Base-by-base conservation (phyloP, 2,329 filamentous ascomycete genomes). In the Ophiocordyceps robertsii region DNA sequence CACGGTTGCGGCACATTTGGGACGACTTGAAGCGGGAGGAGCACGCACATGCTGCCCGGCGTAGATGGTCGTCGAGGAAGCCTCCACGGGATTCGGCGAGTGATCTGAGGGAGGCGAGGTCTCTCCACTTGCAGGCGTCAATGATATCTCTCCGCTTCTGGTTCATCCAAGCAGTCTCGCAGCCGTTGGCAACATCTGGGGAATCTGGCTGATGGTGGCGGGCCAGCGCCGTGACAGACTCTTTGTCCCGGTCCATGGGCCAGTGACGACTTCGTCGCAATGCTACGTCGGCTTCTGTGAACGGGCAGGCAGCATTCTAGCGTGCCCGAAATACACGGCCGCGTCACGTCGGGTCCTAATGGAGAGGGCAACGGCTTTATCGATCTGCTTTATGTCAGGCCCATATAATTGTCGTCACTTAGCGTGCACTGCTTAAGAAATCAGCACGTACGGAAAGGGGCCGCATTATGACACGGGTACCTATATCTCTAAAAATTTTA, bases 21-120 rank as follows among this genome's bases (percentile, higher is more conserved):
- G 35, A 39, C 39, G 35, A 41, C 38, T 40, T 37, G 21, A 36
- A 51, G 49, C 31, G 75, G 84, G 63, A 36, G 19, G 31, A 50
- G 47, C 30, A 75, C 84, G 63, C 75, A 93, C 90, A 95, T 51
- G 85, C 87, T 60, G 69, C 66, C 55, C 75, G 74, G 50, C 89
- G 81, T 48, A 92, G 61, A 27, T 69, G 64, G 57, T 88, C 82
- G 17, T 69, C 71, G 43, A 86, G 56, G 47, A 87, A 71, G 16
- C 83, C 83, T n/a, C 79, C 82, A 42, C 68, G 63, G 1, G 77
- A 75, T 41, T 73, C 71, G 33, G 82, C 81, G 46, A 83, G 65
- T 12, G 54, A 54, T 46, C 73, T 67, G 43, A 88, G 67, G 37
- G 63, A 61, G 31, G 68, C 60, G 31, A 82, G 59, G 55, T 86